Conservation (phyloP, 306 rosid genomes). For the Canavalia ensiformis region DNA sequence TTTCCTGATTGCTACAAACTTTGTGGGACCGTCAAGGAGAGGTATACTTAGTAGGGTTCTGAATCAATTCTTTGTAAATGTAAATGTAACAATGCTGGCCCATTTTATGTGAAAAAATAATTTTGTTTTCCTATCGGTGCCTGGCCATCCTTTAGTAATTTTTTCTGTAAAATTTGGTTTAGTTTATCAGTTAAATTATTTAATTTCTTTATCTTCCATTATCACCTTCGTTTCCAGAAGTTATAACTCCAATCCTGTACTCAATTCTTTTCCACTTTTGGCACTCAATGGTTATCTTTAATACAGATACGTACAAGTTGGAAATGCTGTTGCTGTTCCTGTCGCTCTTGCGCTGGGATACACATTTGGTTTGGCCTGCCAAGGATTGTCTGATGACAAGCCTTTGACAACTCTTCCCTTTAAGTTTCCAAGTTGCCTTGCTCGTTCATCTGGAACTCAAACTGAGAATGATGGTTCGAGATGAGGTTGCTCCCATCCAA, state of each 20-base stretch:
- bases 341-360: slow-evolving; percentile 62
- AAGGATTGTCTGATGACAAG: slow-evolving; percentile 52
- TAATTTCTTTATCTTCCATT: neutral
- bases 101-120: neutral
- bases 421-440: slow-evolving; percentile 53
- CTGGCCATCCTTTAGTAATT: neutral
- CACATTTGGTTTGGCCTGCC: slow-evolving; percentile 57
- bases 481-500: neutral
- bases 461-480: slow-evolving; percentile 39
- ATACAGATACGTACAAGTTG: slow-evolving; percentile 57
- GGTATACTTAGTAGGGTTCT: slow-evolving; percentile 54
- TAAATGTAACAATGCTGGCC: neutral
- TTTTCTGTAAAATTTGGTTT: neutral
- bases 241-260: neutral
- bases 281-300: neutral
- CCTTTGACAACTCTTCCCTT: slow-evolving; percentile 53
- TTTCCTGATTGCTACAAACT: slow-evolving; percentile 82
- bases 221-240: neutral
- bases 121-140: no score
- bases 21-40: slow-evolving; percentile 67
- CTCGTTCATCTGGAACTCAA: neutral
- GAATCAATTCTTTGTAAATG: neutral
- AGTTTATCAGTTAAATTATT: neutral
- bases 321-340: slow-evolving; percentile 63
- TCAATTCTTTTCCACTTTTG: neutral